phyloP scores from a whole-genome alignment of 495 filamentous ascomycete species.

The Mytilinidion resinicola region DNA sequence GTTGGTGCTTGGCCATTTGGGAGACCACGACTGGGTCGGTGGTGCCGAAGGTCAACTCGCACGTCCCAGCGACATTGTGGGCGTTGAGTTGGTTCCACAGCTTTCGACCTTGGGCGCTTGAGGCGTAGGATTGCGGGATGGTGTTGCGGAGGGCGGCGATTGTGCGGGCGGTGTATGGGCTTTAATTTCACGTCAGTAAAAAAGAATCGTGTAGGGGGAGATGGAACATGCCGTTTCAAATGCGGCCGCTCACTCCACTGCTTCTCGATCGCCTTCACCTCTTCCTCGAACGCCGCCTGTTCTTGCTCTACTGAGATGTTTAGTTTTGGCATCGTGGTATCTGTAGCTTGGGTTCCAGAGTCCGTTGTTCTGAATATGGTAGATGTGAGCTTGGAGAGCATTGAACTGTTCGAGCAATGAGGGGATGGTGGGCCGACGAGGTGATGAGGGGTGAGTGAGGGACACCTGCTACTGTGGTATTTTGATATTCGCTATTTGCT shows the following conservation, averaged over 20 bases:
- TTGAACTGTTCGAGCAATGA: no score
- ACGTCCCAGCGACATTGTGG: slow-evolving; percentile 21
- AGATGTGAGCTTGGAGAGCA: no score
- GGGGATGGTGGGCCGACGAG: no score
- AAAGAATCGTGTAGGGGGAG: background rate
- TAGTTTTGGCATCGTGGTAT: slow-evolving; percentile 9
- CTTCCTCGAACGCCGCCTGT: slow-evolving; percentile 5
- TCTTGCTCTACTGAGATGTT: slow-evolving; percentile 3
- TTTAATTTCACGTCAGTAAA: background rate
- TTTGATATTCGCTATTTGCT: no score
- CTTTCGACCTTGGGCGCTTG: slow-evolving; percentile 8
- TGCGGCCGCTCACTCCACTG: slow-evolving; percentile 6
- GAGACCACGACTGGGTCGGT: slow-evolving; percentile 24
- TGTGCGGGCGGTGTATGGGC: slow-evolving; percentile 7
- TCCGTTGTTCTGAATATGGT: no score
- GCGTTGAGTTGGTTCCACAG: slow-evolving; percentile 22
- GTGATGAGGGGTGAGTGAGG: no score
- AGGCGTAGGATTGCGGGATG: background rate
- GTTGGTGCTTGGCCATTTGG: slow-evolving; percentile 28
- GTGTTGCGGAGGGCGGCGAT: slow-evolving; percentile 7
- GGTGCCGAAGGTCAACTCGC: slow-evolving; percentile 27
- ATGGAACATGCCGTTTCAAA: slow-evolving; percentile 5
- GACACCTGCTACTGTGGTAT: no score
- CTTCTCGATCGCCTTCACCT: slow-evolving; percentile 7
- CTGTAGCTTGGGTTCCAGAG: no score